Evolutionary conservation across 2,329 filamentous ascomycete species (phyloP).

Genomic region (Boeremia exigua): DNA sequence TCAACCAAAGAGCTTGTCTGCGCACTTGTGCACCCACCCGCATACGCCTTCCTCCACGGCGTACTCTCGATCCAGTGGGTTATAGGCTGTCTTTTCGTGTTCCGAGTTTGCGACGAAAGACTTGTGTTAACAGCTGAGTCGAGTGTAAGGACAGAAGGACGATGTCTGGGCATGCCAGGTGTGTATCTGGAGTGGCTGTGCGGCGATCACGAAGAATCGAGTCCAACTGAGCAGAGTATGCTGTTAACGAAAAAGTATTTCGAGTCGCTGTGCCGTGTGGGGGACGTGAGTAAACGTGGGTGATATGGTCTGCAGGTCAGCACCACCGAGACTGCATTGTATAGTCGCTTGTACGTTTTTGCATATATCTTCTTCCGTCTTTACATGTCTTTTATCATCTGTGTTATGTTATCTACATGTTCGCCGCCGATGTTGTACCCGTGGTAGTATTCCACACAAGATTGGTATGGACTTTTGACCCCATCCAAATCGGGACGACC

Average conservation of each 20-base stretch:
- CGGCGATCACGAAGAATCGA: constrained; percentile 21
- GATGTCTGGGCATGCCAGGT: constrained; percentile 22
- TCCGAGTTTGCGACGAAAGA: constrained; percentile 20
- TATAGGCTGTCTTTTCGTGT: constrained; percentile 15
- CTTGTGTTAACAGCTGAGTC: constrained; percentile 18
- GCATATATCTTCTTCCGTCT: too few species aligned
- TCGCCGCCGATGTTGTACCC: too few species aligned
- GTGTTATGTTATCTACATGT: background rate
- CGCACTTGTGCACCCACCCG: constrained; percentile 20
- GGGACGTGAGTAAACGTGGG: background rate
- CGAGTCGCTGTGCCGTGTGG: constrained; percentile 1
- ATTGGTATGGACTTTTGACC: too few species aligned
- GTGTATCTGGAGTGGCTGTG: constrained; percentile 30
- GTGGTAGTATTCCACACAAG: too few species aligned
- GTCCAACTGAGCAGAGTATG: constrained; percentile 21
- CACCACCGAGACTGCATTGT: background rate
- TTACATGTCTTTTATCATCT: too few species aligned
- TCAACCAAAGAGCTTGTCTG: constrained; percentile 5
- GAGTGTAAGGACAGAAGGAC: constrained; percentile 7
- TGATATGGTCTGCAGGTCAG: background rate
- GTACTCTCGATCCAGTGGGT: constrained; percentile 30
- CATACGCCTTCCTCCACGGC: constrained; percentile 26
- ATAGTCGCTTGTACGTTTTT: background rate
- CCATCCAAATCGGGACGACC: too few species aligned
- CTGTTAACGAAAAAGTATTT: constrained; percentile 27